These are phyloP conservation scores for Chaetoscypha palmicola DNA, from an alignment of 2,329 filamentous ascomycete species.

Conservation along the genomic window DNA sequence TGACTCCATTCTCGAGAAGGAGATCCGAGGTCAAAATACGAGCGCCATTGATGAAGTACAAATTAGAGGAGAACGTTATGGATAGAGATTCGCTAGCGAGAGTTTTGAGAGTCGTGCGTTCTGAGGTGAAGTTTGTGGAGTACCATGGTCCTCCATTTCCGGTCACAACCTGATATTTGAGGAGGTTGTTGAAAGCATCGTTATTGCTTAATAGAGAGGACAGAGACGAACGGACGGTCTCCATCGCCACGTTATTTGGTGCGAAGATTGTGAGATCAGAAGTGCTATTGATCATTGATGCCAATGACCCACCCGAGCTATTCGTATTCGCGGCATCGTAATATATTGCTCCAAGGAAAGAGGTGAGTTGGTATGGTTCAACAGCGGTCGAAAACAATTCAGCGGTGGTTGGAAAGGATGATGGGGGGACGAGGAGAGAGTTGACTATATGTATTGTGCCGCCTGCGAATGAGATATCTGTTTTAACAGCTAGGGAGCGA, in stretches of 20 bases:
- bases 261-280: constrained; percentile 43
- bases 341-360: constrained; percentile 29
- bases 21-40: constrained; percentile 32
- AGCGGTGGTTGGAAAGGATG: constrained; percentile 29
- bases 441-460: constrained; percentile 45
- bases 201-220: constrained; percentile 19
- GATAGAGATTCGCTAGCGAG: constrained; percentile 25
- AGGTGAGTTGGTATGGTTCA: constrained; percentile 31
- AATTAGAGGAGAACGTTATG: constrained; percentile 29
- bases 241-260: constrained; percentile 28
- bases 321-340: not conserved
- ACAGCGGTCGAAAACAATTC: constrained; percentile 8
- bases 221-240: constrained; percentile 23
- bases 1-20: constrained; percentile 30
- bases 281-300: constrained; percentile 33
- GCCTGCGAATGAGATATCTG: constrained; percentile 39
- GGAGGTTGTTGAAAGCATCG: constrained; percentile 20
- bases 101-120: constrained; percentile 20
- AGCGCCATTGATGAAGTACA: constrained; percentile 34
- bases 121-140: constrained; percentile 24
- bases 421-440: constrained; percentile 41
- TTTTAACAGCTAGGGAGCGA: constrained; percentile 2
- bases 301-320: constrained; percentile 19
- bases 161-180: constrained; percentile 32
- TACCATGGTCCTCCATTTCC: constrained; percentile 14